Conservation (phyloP, 2,329 filamentous ascomycete species). For the Ophiocordyceps camponoti-saundersi region DNA sequence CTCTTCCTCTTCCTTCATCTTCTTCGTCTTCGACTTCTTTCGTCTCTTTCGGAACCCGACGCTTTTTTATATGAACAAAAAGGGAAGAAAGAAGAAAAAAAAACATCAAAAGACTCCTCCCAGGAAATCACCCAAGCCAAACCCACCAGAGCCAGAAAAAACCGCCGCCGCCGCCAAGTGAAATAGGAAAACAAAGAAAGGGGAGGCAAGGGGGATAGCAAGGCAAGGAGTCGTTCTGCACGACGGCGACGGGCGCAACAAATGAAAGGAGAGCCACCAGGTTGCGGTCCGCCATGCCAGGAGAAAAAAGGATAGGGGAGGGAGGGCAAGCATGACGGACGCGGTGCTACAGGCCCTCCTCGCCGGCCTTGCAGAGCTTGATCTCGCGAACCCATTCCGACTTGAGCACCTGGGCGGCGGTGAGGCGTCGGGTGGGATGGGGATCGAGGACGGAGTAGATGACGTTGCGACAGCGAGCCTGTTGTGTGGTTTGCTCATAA, state of each 20-base stretch:
- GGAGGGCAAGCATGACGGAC: conserved; percentile 9
- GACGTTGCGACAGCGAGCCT: conserved; percentile 95
- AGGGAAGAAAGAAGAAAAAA: too few species aligned
- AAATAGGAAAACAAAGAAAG: too few species aligned
- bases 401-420: conserved; percentile 88
- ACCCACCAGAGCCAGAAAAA: too few species aligned
- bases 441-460: conserved; percentile 98
- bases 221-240: conserved; percentile 7
- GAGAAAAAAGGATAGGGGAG: too few species aligned
- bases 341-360: conserved; percentile 63
- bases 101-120: too few species aligned
- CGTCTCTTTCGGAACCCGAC: too few species aligned
- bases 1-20: too few species aligned
- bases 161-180: too few species aligned
- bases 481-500: background rate
- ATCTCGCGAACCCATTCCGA: conserved; percentile 98
- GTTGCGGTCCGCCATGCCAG: conserved; percentile 12
- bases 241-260: conserved; percentile 5
- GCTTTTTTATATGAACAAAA: too few species aligned
- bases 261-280: background rate
- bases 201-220: background rate
- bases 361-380: conserved; percentile 88
- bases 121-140: too few species aligned
- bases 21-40: too few species aligned
- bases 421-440: conserved; percentile 81